Conservation (phyloP, 23 red algal genomes). For the Gracilaria vermiculophylla region DNA sequence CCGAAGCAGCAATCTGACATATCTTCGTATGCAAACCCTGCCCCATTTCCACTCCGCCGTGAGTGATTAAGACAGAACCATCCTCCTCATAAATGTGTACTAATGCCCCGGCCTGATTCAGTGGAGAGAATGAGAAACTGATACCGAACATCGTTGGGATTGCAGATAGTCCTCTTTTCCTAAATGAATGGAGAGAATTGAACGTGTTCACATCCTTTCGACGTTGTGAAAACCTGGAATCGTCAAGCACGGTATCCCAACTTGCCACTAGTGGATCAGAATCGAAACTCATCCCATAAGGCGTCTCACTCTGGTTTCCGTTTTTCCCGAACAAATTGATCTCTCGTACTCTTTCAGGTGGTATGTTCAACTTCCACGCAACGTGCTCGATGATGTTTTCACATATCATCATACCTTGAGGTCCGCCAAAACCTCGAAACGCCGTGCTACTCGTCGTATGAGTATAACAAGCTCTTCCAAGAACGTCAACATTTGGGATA, state of each 20-base stretch:
- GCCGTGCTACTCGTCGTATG: constrained; percentile 77
- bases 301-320: constrained; percentile 31
- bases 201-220: constrained; percentile 34
- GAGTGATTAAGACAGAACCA: constrained; percentile 76
- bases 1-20: constrained; percentile 73
- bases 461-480: constrained; percentile 63
- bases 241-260: constrained; percentile 51
- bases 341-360: constrained; percentile 40
- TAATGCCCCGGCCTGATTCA: constrained; percentile 79
- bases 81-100: constrained; percentile 79
- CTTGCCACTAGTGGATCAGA: constrained; percentile 31
- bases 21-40: constrained; percentile 86
- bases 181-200: constrained; percentile 37
- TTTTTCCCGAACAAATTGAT: constrained; percentile 56
- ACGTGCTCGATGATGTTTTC: constrained; percentile 83
- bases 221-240: constrained; percentile 18
- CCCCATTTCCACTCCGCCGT: constrained; percentile 90
- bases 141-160: constrained; percentile 89
- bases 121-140: constrained; percentile 74
- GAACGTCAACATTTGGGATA: constrained; percentile 60
- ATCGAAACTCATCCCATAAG: constrained; percentile 64
- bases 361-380: constrained; percentile 20
- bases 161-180: constrained; percentile 78
- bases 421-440: constrained; percentile 89
- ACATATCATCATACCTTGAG: constrained; percentile 83